Evolutionary conservation across 257 asterid genomes (phyloP), one percentile per base, ranked within the genome.

Genomic region (Solanum pimpinellifolium): DNA sequence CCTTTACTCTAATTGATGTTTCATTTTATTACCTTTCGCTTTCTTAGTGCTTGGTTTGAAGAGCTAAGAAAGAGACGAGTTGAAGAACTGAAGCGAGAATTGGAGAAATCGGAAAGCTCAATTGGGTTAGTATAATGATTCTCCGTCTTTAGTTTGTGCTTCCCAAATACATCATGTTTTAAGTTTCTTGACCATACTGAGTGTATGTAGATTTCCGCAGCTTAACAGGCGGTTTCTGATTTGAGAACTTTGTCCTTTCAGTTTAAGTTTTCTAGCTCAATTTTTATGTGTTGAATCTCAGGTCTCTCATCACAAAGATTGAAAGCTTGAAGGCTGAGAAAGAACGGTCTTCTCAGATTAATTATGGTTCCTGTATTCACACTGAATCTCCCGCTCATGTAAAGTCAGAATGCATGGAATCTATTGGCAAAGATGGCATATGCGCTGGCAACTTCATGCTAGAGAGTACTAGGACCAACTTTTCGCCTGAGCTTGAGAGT

Each of bases 21-120:
- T 44, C 62, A 39, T 83, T 60, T 29, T 14, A 42, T n/a, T 72
- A 15, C 83, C 80, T 85, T 78, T 76, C 42, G 42, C 52, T 85
- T 27, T 7, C 86, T 81, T 88, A 97, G 99, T 89, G 92, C 93
- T 88, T 95, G 98, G 98, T 95, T 93, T 87, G 98, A 97, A 77
- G 98, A 93, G 90, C 92, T 96, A 89, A 92, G 93, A 87, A 91
- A 93, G 90, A 88, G 89, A 62, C 95, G 98, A 69, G 90, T 96
- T 85, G 98, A 93, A 11, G 98, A 95, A 91, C 91, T 97, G 90
- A 95, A 91, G 89, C 91, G 83, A 86, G 96, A 92, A 85, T 90
- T 95, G 88, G 95, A 92, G 86, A 92, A 88, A 93, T 94, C 96
- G 46, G 98, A 92, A 82, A 93, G 91, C 86, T 93, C 98, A 62